These are phyloP conservation scores for Wickerhamomyces subpelliculosus DNA, from an alignment of 805 yeast species.

Conservation along the genomic window DNA sequence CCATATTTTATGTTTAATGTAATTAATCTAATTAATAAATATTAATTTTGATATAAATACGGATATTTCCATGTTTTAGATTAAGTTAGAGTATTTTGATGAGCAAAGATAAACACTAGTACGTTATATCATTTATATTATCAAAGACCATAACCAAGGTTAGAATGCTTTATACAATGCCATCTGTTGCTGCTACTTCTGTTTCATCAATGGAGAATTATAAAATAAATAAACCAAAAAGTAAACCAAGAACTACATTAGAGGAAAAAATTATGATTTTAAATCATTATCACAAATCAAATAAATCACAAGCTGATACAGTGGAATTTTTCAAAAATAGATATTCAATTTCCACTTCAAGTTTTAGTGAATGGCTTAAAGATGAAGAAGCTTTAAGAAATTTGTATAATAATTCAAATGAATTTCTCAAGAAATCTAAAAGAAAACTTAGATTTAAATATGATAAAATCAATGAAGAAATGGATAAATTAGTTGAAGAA, in stretches of 20 bases:
- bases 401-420: conserved; percentile 31
- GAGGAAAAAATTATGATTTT: conserved; percentile 53
- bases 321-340: conserved; percentile 45
- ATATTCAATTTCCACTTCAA: conserved; percentile 51
- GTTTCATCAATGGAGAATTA: neutral
- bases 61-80: no score
- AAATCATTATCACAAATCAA: conserved; percentile 40
- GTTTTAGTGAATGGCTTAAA: conserved; percentile 57
- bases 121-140: no score
- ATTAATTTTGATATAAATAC: no score
- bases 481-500: conserved; percentile 46
- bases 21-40: no score
- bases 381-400: conserved; percentile 43
- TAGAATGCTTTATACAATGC: no score
- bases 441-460: conserved; percentile 48
- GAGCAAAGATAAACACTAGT: no score
- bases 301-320: conserved; percentile 50
- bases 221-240: neutral
- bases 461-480: conserved; percentile 49
- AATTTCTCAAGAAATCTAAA: conserved; percentile 25
- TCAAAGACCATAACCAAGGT: no score
- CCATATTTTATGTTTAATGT: no score
- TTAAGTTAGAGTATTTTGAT: no score
- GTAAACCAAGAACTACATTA: conserved; percentile 45
- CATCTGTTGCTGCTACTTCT: no score